Evolutionary conservation across 2,329 filamentous ascomycete species (phyloP), one percentile per base, ranked within the genome.

Genomic region (Stachybotrys chlorohalonatus): DNA sequence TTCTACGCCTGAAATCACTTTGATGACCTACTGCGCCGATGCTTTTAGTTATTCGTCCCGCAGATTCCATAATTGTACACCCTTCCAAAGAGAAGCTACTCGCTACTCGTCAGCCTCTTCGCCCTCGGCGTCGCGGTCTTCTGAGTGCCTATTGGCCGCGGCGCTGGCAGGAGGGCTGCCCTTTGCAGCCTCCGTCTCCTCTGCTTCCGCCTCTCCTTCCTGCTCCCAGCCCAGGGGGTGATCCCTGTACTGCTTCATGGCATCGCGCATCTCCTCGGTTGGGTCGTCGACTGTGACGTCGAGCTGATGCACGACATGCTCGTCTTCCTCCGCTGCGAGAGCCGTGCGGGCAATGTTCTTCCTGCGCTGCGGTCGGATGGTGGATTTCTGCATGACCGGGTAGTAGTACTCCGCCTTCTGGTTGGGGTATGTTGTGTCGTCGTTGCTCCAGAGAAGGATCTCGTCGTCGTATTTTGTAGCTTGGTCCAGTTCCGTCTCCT

Each of bases 401-500:
- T 87, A 87, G 69, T 86, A 87, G 67, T 84, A 86, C 11, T 79
- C 81, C 7, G 77, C 84, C 66, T 81, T 82, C 59, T 81, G 76
- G 54, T 71, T 68, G 52, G 76, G 75, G 58, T 77, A 74, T 51
- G 70, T 63, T 30, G 69, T 76, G 58, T 80, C 78, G 58, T 83
- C 77, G 60, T 82, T 77, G 63, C 79, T 78, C 3, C 81, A 76
- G 31, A 87, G 69, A 55, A 85, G 75, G 39, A 87, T 73, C 67
- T 87, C 83, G 58, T 86, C 78, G 58, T 80, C 75, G 66, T 85
- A 87, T 69, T 86, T 86, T 53, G 76, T 79, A 46, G 75, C 66
- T 63, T 82, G 77, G 58, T 80, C 75, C 49, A 80, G 71, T 66
- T 83, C 78, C 45, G 75, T 73, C 66, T 84, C 79, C 57, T 80